Conservation (phyloP, 2,329 filamentous ascomycete species). For the Coniella vitis region DNA sequence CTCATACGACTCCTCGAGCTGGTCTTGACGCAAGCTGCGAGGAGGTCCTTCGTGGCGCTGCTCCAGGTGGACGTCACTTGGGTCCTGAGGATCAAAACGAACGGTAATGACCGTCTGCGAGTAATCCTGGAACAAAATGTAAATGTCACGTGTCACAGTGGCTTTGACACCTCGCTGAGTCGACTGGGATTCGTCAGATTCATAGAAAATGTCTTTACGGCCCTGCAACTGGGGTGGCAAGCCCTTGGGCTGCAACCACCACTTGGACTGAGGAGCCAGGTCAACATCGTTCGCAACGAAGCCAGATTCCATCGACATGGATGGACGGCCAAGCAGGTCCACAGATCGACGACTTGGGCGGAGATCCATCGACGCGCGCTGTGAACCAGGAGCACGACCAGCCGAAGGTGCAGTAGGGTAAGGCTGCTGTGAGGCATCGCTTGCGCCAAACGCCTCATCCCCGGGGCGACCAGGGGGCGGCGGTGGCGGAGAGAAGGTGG, state of each 20-base stretch:
- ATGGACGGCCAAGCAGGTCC: slow-evolving; percentile 63
- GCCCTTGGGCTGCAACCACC: slow-evolving; percentile 80
- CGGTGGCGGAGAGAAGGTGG: slow-evolving; percentile 26
- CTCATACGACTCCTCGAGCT: slow-evolving; percentile 80
- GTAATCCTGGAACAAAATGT: slow-evolving; percentile 90
- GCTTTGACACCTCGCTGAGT: slow-evolving; percentile 64
- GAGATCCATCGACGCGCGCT: slow-evolving; percentile 26
- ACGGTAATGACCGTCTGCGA: slow-evolving; percentile 86
- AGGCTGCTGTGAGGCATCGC: slow-evolving; percentile 35
- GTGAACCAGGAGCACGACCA: slow-evolving; percentile 38
- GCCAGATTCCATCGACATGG: slow-evolving; percentile 67
- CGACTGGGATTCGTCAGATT: slow-evolving; percentile 71
- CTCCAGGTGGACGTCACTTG: slow-evolving; percentile 66
- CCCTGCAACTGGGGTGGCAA: slow-evolving; percentile 77
- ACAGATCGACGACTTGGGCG: slow-evolving; percentile 52
- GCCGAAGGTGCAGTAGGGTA: slow-evolving; percentile 34
- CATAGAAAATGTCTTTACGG: slow-evolving; percentile 74
- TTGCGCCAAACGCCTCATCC: slow-evolving; percentile 42
- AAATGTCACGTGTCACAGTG: slow-evolving; percentile 71
- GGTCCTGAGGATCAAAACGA: slow-evolving; percentile 68
- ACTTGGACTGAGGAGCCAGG: slow-evolving; percentile 63
- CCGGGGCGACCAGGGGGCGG: slow-evolving; percentile 24
- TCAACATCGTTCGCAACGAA: slow-evolving; percentile 88
- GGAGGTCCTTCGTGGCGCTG: slow-evolving; percentile 85
- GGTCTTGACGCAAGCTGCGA: slow-evolving; percentile 76